A percentile compares a stretch with the other conserved stretches of the same genome.
phyloP scores from a whole-genome alignment of 2,329 filamentous ascomycete species.

The Gremmenia infestans region DNA sequence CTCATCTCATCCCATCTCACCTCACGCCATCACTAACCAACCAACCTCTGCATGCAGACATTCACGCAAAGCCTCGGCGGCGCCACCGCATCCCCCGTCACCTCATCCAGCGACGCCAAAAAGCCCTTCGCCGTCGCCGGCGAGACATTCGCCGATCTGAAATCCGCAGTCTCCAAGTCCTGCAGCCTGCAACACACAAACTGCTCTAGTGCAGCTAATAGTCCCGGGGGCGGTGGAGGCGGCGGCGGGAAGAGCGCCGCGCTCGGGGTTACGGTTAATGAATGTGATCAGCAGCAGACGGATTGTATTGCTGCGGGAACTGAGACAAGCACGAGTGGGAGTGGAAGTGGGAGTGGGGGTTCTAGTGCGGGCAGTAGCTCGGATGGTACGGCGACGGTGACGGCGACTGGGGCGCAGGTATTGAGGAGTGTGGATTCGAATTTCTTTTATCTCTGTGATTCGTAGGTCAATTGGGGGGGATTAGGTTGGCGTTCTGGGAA shows the following conservation, averaged over 20 bases:
- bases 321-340: neutral
- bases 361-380: neutral
- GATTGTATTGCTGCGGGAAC: neutral
- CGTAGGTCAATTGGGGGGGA: neutral
- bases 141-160: constrained; percentile 16
- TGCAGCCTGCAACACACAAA: constrained; percentile 18
- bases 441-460: constrained; percentile 14
- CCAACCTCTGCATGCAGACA: neutral
- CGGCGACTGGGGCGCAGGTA: neutral
- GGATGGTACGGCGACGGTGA: neutral
- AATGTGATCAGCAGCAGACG: constrained; percentile 17
- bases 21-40: too few species aligned
- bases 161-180: constrained; percentile 4
- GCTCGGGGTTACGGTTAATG: constrained; percentile 13
- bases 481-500: neutral
- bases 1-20: too few species aligned
- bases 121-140: constrained; percentile 13
- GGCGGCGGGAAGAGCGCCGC: neutral
- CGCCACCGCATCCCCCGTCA: neutral
- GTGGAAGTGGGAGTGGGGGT: neutral
- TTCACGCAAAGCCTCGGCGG: constrained; percentile 4
- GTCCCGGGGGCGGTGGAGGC: neutral
- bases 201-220: constrained; percentile 13
- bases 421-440: constrained; percentile 12
- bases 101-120: neutral